Evolutionary conservation across 306 rosid species (phyloP), one percentile per base, ranked within the genome.

Genomic region (Inga leiocalycina): DNA sequence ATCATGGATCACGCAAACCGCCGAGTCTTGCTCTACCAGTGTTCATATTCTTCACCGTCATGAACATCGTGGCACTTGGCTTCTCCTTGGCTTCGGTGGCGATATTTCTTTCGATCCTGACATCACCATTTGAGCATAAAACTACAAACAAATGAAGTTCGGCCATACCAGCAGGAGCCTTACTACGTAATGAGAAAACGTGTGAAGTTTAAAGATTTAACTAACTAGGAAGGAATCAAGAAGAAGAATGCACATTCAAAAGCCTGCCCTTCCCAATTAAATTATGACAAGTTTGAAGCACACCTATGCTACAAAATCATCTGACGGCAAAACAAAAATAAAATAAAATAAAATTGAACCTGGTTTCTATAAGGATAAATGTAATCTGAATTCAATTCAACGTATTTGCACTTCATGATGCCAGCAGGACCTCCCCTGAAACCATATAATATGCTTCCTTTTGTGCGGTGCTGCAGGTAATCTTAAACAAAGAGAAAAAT

Each of bases 371-470:
- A 97, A 51, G 99, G 97, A 79, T 94, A 88, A 91, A 97, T 94
- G 83, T 70, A 91, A 0, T 97, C 99, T 4, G 97, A 10, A 37
- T 34, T 85, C 75, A 97, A 91, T 79, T 94, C 99, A 74, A 91
- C 61, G 80, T 89, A 97, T 82, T 97, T 97, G 82, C 95, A 61
- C 85, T 94, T 97, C 98, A 97, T 94, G 81, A 97, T 92, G 71
- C 99, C 99, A 34, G 98, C 99, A 70, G 99, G 99, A 41, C 99
- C 99, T 9, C 99, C 99, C 78, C 79, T 90, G 87, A 97, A 97
- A 65, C 98, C 99, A 76, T 92, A 97, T 87, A 97, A 76, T 44
- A 87, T 89, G 93, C 99, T 94, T 77, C 97, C 98, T 74, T 84
- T 80, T 5, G 88, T 94, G 2, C 85, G 94, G 24, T 91, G 92